Conservation (phyloP, 352 stramenopile species). For the Phytopythium vexans region DNA sequence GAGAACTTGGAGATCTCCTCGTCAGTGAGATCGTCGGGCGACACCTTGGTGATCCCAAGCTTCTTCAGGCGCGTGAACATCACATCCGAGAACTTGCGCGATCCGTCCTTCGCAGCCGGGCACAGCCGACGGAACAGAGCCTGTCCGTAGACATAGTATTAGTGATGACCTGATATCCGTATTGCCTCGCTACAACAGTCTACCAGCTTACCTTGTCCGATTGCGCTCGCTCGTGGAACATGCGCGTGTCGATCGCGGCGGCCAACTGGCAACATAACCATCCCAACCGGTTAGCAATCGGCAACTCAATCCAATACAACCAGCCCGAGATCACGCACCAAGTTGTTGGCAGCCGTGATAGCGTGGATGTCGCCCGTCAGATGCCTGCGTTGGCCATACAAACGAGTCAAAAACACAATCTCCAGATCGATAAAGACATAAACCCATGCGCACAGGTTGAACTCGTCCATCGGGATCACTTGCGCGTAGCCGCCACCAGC, state of each 20-base stretch:
- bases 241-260: slow-evolving; percentile 96
- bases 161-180: too few relatives aligned
- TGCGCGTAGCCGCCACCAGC: slow-evolving; percentile 92
- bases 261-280: slow-evolving; percentile 61
- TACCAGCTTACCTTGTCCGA: slow-evolving; percentile 44
- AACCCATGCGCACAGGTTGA: slow-evolving; percentile 90
- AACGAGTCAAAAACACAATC: slow-evolving; percentile 7
- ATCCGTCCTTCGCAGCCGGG: slow-evolving; percentile 77
- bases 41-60: slow-evolving; percentile 91
- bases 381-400: slow-evolving; percentile 55
- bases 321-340: slow-evolving; percentile 36
- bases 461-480: slow-evolving; percentile 96
- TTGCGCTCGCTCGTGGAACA: slow-evolving; percentile 95
- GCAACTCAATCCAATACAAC: background rate
- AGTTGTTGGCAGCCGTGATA: slow-evolving; percentile 97
- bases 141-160: background rate
- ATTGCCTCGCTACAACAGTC: background rate
- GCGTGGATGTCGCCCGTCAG: slow-evolving; percentile 99
- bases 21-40: slow-evolving; percentile 92
- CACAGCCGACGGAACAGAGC: slow-evolving; percentile 86
- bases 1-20: slow-evolving; percentile 93
- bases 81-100: slow-evolving; percentile 82
- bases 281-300: background rate
- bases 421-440: too few relatives aligned
- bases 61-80: slow-evolving; percentile 95